These are phyloP conservation scores for Crucihimalaya himalaica DNA, from an alignment of 345 rosid genomes.

Conservation along the genomic window DNA sequence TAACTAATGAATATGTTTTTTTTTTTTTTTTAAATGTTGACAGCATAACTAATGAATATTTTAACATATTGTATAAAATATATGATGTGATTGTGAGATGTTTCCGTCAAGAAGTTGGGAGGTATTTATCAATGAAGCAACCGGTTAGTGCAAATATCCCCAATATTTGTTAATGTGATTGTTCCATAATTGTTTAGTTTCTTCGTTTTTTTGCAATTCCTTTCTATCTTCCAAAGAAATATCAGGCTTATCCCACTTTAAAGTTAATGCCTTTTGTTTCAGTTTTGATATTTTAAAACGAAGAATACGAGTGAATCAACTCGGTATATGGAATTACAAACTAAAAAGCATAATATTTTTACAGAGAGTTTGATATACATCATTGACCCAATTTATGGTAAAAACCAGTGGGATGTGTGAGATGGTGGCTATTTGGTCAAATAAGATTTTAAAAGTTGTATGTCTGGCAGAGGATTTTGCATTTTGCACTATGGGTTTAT, in stretches of 20 bases:
- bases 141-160: slow-evolving; percentile 23
- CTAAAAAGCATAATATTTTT: background rate
- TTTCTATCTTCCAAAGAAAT: background rate
- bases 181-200: background rate
- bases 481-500: background rate
- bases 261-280: background rate
- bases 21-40: background rate
- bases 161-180: background rate
- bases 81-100: slow-evolving; percentile 23
- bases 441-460: background rate
- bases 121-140: slow-evolving; percentile 29
- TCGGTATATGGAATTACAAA: background rate
- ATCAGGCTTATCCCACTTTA: slow-evolving; percentile 3
- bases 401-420: background rate
- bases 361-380: background rate
- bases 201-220: background rate
- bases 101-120: slow-evolving; percentile 34
- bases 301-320: background rate
- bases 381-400: background rate
- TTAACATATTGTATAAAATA: background rate
- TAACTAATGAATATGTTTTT: slow-evolving; percentile 13
- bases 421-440: slow-evolving; percentile 6
- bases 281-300: background rate
- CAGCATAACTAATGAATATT: background rate
- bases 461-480: background rate